A percentile compares a stretch with the other conserved stretches of the same genome.
Conservation (phyloP, 2,329 filamentous ascomycete species). For the Intubia oerlemansii region DNA sequence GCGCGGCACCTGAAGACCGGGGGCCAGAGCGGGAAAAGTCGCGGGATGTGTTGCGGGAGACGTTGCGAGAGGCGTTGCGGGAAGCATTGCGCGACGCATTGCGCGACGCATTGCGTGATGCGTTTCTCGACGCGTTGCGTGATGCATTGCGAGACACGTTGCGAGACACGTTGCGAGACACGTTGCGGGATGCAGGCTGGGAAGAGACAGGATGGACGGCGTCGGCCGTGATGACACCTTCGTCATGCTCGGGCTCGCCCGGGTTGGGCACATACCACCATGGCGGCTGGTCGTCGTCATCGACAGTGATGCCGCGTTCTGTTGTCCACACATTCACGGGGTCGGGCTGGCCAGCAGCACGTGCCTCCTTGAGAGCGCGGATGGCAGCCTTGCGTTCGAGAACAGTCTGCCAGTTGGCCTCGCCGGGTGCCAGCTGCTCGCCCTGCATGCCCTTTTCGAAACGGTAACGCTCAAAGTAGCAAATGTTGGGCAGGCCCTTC, state of each 20-base stretch:
- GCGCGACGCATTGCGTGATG: not conserved
- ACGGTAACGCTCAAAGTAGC: slow-evolving; percentile 59
- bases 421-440: slow-evolving; percentile 33
- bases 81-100: not conserved
- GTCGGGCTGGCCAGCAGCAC: slow-evolving; percentile 25
- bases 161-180: slow-evolving; percentile 19
- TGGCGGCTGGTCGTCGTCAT: slow-evolving; percentile 20
- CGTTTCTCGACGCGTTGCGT: not conserved
- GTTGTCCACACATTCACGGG: slow-evolving; percentile 61
- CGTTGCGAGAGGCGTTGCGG: no score
- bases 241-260: not conserved
- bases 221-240: slow-evolving; percentile 2
- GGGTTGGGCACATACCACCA: slow-evolving; percentile 12
- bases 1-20: no score
- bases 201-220: not conserved
- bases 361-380: slow-evolving; percentile 31
- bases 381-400: slow-evolving; percentile 35
- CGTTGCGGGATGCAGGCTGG: slow-evolving; percentile 17
- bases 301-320: slow-evolving; percentile 47
- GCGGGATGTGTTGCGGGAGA: no score
- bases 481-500: slow-evolving; percentile 67
- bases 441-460: slow-evolving; percentile 51
- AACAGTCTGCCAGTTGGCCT: slow-evolving; percentile 37
- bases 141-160: slow-evolving; percentile 27
- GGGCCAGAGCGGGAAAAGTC: no score